Evolutionary conservation across 2,329 filamentous ascomycete species (phyloP).

Genomic region (Botrytis pseudocinerea): DNA sequence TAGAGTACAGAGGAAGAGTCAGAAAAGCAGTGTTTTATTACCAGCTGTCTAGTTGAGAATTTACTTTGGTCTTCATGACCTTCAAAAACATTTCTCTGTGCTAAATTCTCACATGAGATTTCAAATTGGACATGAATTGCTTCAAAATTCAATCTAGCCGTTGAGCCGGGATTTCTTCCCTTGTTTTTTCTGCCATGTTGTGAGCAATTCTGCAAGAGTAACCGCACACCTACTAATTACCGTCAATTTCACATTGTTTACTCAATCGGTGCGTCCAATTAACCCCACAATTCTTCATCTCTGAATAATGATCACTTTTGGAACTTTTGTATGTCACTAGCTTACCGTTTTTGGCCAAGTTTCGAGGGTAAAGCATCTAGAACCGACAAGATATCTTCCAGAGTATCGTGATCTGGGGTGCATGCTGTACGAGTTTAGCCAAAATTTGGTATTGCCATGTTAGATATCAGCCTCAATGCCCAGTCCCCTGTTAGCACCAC

Average conservation of each 20-base stretch:
- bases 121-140: not conserved
- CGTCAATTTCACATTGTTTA: not conserved
- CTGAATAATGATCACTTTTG: not conserved
- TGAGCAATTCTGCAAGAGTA: not conserved
- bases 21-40: not conserved
- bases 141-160: not conserved
- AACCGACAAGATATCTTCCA: not conserved
- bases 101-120: not conserved
- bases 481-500: not conserved
- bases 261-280: not conserved
- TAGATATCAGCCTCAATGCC: not conserved
- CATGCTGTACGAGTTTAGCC: constrained; percentile 9
- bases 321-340: not conserved
- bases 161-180: not conserved
- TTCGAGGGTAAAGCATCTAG: not conserved
- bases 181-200: not conserved
- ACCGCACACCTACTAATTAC: no score
- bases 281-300: not conserved
- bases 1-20: not conserved
- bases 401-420: not conserved
- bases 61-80: not conserved
- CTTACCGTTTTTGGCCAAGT: not conserved
- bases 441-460: not conserved
- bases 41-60: not conserved
- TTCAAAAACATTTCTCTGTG: no score